Evolutionary conservation across 129 eudicot genomes (phyloP).

Genomic region (Flaveria robusta): DNA sequence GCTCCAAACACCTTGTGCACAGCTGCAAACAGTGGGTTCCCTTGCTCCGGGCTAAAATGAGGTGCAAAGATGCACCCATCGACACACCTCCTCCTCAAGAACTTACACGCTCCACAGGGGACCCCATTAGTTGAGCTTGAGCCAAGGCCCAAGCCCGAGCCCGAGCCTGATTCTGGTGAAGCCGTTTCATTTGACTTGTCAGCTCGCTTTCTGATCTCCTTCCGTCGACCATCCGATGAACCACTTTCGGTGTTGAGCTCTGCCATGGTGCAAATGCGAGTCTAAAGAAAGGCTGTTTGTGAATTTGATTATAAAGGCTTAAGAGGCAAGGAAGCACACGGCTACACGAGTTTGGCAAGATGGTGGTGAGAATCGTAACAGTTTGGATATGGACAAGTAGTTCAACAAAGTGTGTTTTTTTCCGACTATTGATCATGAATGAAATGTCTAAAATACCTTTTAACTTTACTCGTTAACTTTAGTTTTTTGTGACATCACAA

Average conservation of each 20-base stretch:
- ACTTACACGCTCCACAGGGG: slow-evolving; percentile 63
- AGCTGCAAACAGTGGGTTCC: slow-evolving; percentile 79
- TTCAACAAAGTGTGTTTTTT: background rate
- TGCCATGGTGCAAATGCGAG: slow-evolving; percentile 35
- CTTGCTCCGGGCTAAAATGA: slow-evolving; percentile 74
- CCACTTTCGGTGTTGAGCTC: slow-evolving; percentile 33
- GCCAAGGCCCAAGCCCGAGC: background rate
- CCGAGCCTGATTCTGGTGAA: slow-evolving; percentile 1
- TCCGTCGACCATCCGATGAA: slow-evolving; percentile 28
- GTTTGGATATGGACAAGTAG: slow-evolving; percentile 18
- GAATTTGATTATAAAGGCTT: slow-evolving; percentile 25
- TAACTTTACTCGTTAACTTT: background rate
- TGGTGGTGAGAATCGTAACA: slow-evolving; percentile 9
- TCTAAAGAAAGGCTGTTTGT: background rate
- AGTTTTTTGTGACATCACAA: slow-evolving; percentile 2
- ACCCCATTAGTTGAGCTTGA: background rate
- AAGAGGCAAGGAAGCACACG: slow-evolving; percentile 33
- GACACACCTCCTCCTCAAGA: slow-evolving; percentile 77
- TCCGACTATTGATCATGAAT: background rate
- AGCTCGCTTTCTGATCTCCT: slow-evolving; percentile 34
- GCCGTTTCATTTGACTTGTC: background rate
- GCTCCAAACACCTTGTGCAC: slow-evolving; percentile 93
- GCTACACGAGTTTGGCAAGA: no score
- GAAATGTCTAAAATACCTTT: background rate
- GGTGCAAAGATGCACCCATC: slow-evolving; percentile 83